A percentile compares a stretch with the other conserved stretches of the same genome.
Conservation (phyloP, 371 early-diverging fungal species). For the Mucor saturninus region DNA sequence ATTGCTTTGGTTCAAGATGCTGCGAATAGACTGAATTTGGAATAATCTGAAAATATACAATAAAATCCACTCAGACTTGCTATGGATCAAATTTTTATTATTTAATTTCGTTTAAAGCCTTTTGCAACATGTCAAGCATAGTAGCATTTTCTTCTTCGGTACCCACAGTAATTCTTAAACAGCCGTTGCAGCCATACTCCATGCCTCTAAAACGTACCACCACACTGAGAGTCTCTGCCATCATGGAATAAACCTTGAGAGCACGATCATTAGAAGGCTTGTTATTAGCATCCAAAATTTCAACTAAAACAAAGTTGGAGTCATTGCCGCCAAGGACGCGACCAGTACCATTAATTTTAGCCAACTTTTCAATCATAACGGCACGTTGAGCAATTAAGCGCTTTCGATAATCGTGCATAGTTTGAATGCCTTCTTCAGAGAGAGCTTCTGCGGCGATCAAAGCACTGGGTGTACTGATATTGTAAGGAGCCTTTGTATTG, state of each 20-base stretch:
- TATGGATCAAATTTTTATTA: slow-evolving; percentile 3
- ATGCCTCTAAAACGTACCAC: slow-evolving; percentile 94
- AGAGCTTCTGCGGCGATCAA: slow-evolving; percentile 81
- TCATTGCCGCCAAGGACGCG: slow-evolving; percentile 84
- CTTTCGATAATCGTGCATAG: slow-evolving; percentile 66
- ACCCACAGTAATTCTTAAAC: slow-evolving; percentile 94
- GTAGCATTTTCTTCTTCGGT: slow-evolving; percentile 79
- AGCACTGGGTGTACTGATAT: slow-evolving; percentile 89
- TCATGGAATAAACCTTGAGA: slow-evolving; percentile 70
- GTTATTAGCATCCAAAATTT: slow-evolving; percentile 63
- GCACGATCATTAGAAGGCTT: slow-evolving; percentile 78
- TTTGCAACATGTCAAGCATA: slow-evolving; percentile 50
- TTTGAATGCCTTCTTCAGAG: slow-evolving; percentile 67
- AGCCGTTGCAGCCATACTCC: slow-evolving; percentile 91
- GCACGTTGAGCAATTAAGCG: slow-evolving; percentile 69
- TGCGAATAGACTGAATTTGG: too few species aligned
- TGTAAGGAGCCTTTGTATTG: slow-evolving; percentile 98
- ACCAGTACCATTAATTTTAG: slow-evolving; percentile 62
- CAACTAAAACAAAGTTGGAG: slow-evolving; percentile 93
- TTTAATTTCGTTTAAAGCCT: slow-evolving; percentile 38
- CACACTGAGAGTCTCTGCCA: slow-evolving; percentile 85
- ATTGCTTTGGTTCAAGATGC: too few species aligned
- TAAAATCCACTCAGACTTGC: too few species aligned
- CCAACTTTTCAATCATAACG: slow-evolving; percentile 62
- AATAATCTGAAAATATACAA: too few species aligned